These are phyloP conservation scores for Alternaria arborescens DNA, from an alignment of 2,329 filamentous ascomycete species.

Conservation along the genomic window DNA sequence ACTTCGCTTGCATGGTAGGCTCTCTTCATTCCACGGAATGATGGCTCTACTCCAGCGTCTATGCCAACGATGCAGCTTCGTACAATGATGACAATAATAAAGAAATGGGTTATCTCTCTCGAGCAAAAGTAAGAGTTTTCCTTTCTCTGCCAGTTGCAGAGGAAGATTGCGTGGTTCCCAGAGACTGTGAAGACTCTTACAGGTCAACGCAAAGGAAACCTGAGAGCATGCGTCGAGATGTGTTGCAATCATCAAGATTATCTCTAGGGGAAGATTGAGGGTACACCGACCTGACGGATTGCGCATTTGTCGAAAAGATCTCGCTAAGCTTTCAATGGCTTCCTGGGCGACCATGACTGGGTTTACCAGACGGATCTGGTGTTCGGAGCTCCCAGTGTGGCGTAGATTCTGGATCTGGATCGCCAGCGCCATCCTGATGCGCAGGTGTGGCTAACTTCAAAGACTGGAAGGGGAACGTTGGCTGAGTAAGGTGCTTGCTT, in stretches of 20 bases:
- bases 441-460: background rate
- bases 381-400: no score
- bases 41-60: constrained; percentile 19
- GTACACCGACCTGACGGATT: constrained; percentile 12
- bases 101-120: constrained; percentile 22
- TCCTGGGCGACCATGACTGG: background rate
- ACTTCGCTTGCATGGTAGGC: constrained; percentile 17
- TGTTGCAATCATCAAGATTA: constrained; percentile 26
- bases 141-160: constrained; percentile 15
- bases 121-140: constrained; percentile 26
- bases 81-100: constrained; percentile 30
- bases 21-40: constrained; percentile 2
- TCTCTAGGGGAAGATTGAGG: constrained; percentile 25
- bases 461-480: background rate
- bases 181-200: constrained; percentile 18
- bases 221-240: constrained; percentile 18
- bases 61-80: constrained; percentile 31
- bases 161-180: background rate
- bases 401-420: background rate
- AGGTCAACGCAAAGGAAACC: constrained; percentile 28
- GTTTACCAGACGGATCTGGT: background rate
- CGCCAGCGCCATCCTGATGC: background rate
- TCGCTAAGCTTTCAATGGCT: constrained; percentile 4
- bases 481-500: background rate
- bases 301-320: constrained; percentile 5